Evolutionary conservation across 2,329 filamentous ascomycete genomes (phyloP).

Genomic region (Calonectria hawksworthii): DNA sequence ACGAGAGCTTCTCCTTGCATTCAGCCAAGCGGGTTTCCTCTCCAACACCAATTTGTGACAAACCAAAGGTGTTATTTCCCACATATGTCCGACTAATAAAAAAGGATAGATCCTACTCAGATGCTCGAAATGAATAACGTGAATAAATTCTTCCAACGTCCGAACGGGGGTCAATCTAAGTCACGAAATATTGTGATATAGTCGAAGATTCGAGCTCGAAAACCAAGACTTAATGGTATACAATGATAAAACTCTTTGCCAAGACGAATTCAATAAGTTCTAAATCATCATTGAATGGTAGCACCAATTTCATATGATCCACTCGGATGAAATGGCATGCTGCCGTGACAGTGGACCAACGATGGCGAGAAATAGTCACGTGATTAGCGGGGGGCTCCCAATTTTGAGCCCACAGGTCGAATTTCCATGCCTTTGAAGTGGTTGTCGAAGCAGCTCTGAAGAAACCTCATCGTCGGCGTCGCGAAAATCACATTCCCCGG

Average conservation of each 20-base stretch:
- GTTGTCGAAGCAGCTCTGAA: conserved; percentile 41
- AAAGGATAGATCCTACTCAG: neutral
- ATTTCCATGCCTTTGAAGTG: conserved; percentile 28
- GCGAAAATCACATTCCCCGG: conserved; percentile 43
- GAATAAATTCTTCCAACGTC: neutral
- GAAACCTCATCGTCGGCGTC: conserved; percentile 51
- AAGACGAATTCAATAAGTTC: neutral
- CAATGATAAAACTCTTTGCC: neutral
- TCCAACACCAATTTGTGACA: neutral
- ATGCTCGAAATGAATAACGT: neutral
- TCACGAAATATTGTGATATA: neutral
- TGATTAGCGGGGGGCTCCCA: conserved; percentile 19
- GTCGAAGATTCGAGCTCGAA: neutral
- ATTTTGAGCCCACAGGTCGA: conserved; percentile 59
- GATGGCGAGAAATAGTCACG: neutral
- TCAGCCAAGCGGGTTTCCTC: neutral
- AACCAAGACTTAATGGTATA: neutral
- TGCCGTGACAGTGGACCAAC: conserved; percentile 1
- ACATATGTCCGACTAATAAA: neutral
- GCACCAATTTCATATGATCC: neutral
- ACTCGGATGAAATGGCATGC: neutral
- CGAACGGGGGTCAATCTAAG: neutral
- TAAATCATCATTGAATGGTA: neutral
- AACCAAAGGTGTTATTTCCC: neutral
- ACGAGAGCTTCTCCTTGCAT: neutral